Base-by-base conservation (phyloP, 768 basidiomycete genomes). In the Phlegmacium glaucopus region DNA sequence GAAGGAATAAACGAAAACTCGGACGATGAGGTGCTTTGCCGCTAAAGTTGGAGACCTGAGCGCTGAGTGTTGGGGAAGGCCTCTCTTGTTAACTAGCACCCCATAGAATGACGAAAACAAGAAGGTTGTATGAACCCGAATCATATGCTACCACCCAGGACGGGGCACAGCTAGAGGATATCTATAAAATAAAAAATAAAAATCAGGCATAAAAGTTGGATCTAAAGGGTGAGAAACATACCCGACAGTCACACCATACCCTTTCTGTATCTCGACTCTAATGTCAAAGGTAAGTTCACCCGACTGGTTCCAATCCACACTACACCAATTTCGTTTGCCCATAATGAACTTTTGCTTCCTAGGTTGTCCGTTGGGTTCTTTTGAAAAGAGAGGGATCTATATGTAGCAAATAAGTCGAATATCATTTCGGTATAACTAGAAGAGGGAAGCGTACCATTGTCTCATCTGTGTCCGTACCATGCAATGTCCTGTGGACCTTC, bases 301-400 rank as follows among this genome's bases (percentile, higher is more conserved):
- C 5, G 77, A 76, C 2, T 57, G 43, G 11, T 63, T 57, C 71
- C 79, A 84, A 27, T 75, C 67, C 7, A 90, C 80, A 30, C 76
- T 75, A 59, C 88, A 87, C 84, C 91, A 98, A 63, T 97, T 97
- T 30, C 94, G 78, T 46, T 80, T 72, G 2, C 90, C 91, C 84
- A 94, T 94, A 48, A 96, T 83, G 57, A 77, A 84, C 58, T 83
- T 88, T 46, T 83, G 80, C 62, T 90, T 90, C 30, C 87, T 78
- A n/a, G 74, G 50, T 26, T 76, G 71, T 0, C 92, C 94, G 53
- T 90, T 80, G 1, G 94, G 80, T 35, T 94, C 92, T 10, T 71
- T 73, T 8, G 70, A 59, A 65, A 96, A 96, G 7, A 95, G 55
- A 3, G 91, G 89, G 28, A 89, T 62, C 90, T 90, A 48, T 12